Base-by-base conservation (phyloP, 306 rosid species). In the Trifolium dubium region DNA sequence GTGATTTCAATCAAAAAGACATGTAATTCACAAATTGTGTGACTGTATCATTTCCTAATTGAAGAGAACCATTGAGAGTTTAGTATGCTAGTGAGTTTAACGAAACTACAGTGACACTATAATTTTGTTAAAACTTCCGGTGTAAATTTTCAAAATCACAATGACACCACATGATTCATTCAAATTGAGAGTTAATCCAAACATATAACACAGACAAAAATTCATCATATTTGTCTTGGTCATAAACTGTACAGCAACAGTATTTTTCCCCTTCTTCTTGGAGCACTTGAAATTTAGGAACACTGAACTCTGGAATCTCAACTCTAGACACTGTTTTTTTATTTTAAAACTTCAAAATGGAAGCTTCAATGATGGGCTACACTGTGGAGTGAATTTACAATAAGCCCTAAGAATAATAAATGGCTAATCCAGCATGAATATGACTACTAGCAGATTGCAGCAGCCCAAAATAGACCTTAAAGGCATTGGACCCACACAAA, bases 401-500 rank as follows among this genome's bases (percentile, higher is more conserved):
- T 12, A 59, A 73, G 39, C 51, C 66, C 43, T 15, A 29, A 47
- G 65, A 59, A 60, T 59, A 49, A 50, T 60, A 80, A 80, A 80
- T 58, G 60, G 44, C 15, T 41, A 73, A 49, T 28, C 30, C 41
- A 31, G 17, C 6, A 3, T 35, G 61, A 82, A 72, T 28, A 32
- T n/a, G 82, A 83, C 80, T 80, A 78, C 5, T 29, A 31, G 69
- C 60, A 50, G n/a, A 28, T 69, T 70, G 35, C 44, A 5, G 62
- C 39, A 53, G 71, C 66, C 58, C 75, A 84, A 78, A 83, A 18
- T 40, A 66, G 80, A 79, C 32, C 67, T 63, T 73, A 76, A 76
- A 54, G 76, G 44, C 3, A 60, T 10, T 13, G 85, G 90, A 64
- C 86, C 88, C 81, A 67, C 83, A 58, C 0, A 15, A 60, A 12